Conservation (phyloP, 148 eudicot genomes). For the Rheum nobile region DNA sequence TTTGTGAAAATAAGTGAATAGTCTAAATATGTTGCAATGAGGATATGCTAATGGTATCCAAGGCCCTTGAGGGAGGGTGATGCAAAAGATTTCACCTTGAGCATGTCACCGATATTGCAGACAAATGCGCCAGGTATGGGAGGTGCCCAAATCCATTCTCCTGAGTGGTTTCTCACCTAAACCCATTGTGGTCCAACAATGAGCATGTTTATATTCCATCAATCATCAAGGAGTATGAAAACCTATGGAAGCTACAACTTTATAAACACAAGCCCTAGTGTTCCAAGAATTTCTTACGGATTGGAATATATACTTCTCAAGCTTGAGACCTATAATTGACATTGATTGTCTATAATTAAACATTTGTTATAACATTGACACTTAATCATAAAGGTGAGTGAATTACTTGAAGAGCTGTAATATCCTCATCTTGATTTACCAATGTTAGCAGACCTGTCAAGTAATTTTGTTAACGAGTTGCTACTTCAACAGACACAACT, state of each 20-base stretch:
- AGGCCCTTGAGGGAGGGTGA: background rate
- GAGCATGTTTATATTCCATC: background rate
- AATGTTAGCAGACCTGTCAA: slow-evolving; percentile 69
- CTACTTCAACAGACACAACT: background rate
- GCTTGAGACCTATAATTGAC: background rate
- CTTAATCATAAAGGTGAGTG: background rate
- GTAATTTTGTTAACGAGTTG: slow-evolving; percentile 3
- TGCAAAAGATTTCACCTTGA: slow-evolving; percentile 45
- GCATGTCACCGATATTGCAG: slow-evolving; percentile 94
- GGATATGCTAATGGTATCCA: background rate
- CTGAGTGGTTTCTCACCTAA: slow-evolving; percentile 78
- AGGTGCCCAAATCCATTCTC: slow-evolving; percentile 96
- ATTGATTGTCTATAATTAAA: background rate
- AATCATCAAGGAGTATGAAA: background rate
- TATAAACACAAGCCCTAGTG: background rate
- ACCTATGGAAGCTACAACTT: background rate
- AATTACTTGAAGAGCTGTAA: slow-evolving; percentile 77
- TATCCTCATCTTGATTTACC: slow-evolving; percentile 83
- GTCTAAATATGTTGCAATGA: background rate
- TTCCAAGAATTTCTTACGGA: background rate
- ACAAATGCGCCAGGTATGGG: slow-evolving; percentile 91
- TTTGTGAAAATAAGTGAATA: background rate
- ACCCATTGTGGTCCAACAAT: background rate
- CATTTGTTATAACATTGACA: background rate
- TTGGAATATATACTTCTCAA: background rate